Conservation (phyloP, 495 filamentous ascomycete genomes). For the Lophium mytilinum region DNA sequence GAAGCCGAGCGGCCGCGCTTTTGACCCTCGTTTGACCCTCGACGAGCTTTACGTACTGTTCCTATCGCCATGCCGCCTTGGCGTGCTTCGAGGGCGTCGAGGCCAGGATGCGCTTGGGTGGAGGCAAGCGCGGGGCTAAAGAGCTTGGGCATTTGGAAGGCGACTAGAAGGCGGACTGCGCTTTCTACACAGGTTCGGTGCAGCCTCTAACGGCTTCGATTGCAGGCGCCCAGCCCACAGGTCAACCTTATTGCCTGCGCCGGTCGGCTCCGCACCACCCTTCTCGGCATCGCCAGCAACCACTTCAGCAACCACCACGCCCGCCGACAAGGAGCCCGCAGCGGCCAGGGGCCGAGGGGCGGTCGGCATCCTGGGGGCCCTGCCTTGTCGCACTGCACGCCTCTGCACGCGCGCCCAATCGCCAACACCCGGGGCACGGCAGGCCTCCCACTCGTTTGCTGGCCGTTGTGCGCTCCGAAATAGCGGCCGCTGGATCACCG, state of each 20-base stretch:
- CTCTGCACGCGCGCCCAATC: background rate
- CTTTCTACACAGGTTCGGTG: background rate
- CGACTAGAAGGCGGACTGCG: background rate
- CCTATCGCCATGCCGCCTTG: background rate
- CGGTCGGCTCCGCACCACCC: background rate
- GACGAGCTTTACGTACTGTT: background rate
- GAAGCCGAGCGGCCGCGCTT: no score
- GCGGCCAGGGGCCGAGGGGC: no score
- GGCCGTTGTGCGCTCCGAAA: background rate
- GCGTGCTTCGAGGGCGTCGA: background rate
- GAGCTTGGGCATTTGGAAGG: background rate
- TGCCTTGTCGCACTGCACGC: no score
- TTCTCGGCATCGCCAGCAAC: background rate
- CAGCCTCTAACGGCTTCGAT: constrained; percentile 2
- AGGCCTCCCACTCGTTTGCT: background rate
- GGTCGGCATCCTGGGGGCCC: no score
- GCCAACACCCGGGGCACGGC: background rate
- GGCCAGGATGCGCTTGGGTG: background rate
- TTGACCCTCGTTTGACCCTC: no score
- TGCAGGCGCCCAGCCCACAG: background rate
- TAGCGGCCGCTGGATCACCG: constrained; percentile 5
- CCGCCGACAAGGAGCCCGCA: background rate
- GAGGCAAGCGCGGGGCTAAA: background rate
- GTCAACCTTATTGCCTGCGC: background rate
- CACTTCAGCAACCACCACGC: background rate